These are phyloP conservation scores for Penicillium sp. DNA, from an alignment of 2,329 filamentous ascomycete genomes.

Conservation along the genomic window DNA sequence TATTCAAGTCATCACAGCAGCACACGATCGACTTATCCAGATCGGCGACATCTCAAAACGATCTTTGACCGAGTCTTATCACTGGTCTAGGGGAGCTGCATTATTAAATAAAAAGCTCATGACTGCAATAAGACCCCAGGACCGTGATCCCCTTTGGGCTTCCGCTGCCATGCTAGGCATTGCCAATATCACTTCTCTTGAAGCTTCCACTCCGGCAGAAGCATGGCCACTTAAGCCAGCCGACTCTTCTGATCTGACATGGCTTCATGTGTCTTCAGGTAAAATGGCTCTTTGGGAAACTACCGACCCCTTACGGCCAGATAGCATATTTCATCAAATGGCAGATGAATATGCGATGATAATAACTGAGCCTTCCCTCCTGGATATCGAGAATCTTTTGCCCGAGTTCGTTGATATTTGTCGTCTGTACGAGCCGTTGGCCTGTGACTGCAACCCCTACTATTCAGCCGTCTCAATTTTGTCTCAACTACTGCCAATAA, in stretches of 20 bases:
- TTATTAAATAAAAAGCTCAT: constrained; percentile 18
- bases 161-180: constrained; percentile 22
- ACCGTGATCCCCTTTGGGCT: constrained; percentile 24
- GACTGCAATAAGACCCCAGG: constrained; percentile 13
- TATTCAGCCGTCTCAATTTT: constrained; percentile 15
- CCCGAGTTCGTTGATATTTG: constrained; percentile 13
- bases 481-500: constrained; percentile 1
- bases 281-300: constrained; percentile 59
- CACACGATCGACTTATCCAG: constrained; percentile 54
- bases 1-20: constrained; percentile 56
- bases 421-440: not conserved
- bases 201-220: constrained; percentile 39
- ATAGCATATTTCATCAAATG: constrained; percentile 50
- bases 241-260: constrained; percentile 55
- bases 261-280: constrained; percentile 61
- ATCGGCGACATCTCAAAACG: not conserved
- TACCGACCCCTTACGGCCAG: constrained; percentile 50
- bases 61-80: constrained; percentile 16
- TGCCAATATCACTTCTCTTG: constrained; percentile 13
- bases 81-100: constrained; percentile 13
- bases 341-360: constrained; percentile 22
- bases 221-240: constrained; percentile 60
- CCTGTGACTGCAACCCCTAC: constrained; percentile 14
- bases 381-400: constrained; percentile 7
- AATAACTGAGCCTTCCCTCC: constrained; percentile 3